Percentiles rank a stretch among this genome's conserved stretches.
Conservation (phyloP, 139 green algal genomes). For the Eudorina sp. region DNA sequence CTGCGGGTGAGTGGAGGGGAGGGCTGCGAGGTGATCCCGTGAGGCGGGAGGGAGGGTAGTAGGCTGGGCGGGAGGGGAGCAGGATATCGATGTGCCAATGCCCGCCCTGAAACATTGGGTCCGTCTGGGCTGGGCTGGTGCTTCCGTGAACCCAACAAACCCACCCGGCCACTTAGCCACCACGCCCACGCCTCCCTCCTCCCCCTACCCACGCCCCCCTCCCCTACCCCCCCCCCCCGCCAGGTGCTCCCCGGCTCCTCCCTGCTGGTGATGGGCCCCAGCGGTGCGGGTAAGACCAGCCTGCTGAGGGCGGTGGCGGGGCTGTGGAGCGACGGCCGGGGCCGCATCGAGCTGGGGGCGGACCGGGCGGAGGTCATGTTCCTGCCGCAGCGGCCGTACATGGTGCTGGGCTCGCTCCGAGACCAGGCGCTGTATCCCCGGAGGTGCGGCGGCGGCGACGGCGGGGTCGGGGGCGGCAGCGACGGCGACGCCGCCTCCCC, state of each 20-base stretch:
- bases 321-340: conserved; percentile 87
- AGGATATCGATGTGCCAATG: no score
- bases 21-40: background rate
- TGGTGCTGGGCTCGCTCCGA: conserved; percentile 93
- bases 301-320: conserved; percentile 92
- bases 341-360: conserved; percentile 64
- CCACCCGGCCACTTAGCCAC: no score
- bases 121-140: no score
- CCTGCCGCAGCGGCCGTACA: conserved; percentile 96
- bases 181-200: background rate
- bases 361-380: conserved; percentile 70
- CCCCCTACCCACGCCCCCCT: background rate
- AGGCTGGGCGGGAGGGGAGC: background rate
- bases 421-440: conserved; percentile 94
- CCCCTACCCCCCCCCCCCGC: conserved; percentile 33
- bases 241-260: conserved; percentile 70
- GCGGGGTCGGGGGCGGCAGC: background rate
- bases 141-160: no score
- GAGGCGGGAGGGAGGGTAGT: background rate
- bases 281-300: conserved; percentile 93
- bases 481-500: background rate
- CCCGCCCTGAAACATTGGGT: no score
- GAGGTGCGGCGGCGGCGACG: background rate
- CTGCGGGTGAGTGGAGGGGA: conserved; percentile 62
- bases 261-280: conserved; percentile 93